Base-by-base conservation (phyloP, 2,329 filamentous ascomycete species). In the Venturia nashicola region DNA sequence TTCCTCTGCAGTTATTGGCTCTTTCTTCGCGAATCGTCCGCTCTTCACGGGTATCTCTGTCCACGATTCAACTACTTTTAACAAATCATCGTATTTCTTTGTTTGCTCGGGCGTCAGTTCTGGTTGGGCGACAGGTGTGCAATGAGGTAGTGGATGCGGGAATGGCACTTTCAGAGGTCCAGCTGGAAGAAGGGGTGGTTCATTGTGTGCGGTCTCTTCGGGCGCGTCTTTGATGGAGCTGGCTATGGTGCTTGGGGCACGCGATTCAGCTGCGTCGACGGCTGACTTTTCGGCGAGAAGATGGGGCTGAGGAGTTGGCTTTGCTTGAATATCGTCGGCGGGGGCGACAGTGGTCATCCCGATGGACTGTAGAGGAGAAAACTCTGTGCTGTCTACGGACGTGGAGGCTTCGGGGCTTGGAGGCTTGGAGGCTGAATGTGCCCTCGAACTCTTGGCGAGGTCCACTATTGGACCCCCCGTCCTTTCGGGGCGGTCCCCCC, bases 1-100 rank as follows among this genome's bases (percentile, higher is more conserved):
- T 77, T 99, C 94, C 61, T 80, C 78, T 65, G 96, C 91, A 61
- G 85, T 86, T 65, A 97, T 77, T 1, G 90, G 85, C 2, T 84
- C 81, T 66, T 79, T 78, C 11, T 80, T 75, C 12, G 83, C 77
- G 63, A 78, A 79, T 67, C 83, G 87, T 63, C 83, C 82, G 7
- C 81, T 80, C 23, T 85, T 84, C 48, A 83, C 83, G 42, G 85
- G 85, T 34, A 96, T 77, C 11, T 86, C 84, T 14, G 82, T 84
- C 88, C 91, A 95, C 69, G 78, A 77, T 67, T 83, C 86, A 55
- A 86, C 90, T 62, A 83, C 82, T 59, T 83, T 80, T 57, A 97
- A 83, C 61, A 97, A 81, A 67, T 84, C 79, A 54, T 87, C 83
- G 77, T 97, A 97, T 77, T 96, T 97, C 68, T 81, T 74, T 72